Base-by-base conservation (phyloP, 2,329 filamentous ascomycete genomes). In the Aspergillus unguis region DNA sequence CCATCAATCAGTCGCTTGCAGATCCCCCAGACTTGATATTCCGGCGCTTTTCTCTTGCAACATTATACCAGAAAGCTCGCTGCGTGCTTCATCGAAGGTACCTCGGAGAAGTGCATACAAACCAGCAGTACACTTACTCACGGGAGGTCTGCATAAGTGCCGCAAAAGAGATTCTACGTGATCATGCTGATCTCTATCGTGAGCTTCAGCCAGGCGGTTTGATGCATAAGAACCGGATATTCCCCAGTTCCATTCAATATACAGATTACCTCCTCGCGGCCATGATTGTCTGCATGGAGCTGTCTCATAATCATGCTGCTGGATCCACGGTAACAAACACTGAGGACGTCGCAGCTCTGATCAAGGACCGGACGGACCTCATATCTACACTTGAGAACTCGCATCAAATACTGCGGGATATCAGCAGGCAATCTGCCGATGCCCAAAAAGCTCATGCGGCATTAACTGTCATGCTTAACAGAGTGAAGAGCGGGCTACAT, bases 211-310 rank as follows among this genome's bases (percentile, higher is more conserved):
- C 82, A 0, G 82, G 82, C 1, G 79, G 79, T 5, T 70, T 80
- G 27, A 67, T 86, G 10, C 71, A 74, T 55, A 70, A 74, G 29
- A 75, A 80, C 35, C 75, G 76, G 4, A 85, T 82, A 79, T 84
- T 85, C 58, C 65, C 84, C 23, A 79, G 77, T 3, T 80, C 80
- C 0, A 68, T 86, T 3, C 77, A 79, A 8, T 76, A 82, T 47
- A 81, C 85, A 46, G 83, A 86, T 62, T 86, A 82, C 46, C 69
- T 86, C 47, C 74, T 86, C 2, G 82, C 83, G 0, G 77, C 80
- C 50, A 83, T 84, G 76, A 76, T 86, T 10, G 61, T 86, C 3
- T 85, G 81, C 55, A 68, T 86, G 33, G 67, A 66, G 26, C 41
- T 68, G 9, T 65, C 61, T 1, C 61, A 62, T 36, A 57, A 59